Evolutionary conservation across 208 protist species (phyloP).

Genomic region (Phytomonas serpens): DNA sequence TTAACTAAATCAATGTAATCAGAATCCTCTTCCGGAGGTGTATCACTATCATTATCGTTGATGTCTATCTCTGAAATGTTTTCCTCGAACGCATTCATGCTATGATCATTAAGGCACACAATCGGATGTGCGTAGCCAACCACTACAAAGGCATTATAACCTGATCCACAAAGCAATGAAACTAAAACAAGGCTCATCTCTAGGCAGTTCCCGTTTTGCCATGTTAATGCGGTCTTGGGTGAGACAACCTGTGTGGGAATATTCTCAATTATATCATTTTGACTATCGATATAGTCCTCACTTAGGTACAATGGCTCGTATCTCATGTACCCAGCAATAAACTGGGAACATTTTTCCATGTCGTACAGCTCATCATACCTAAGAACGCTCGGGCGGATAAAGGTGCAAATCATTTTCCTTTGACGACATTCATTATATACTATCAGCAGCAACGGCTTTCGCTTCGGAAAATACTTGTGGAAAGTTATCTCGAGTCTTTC

Average conservation of each 20-base stretch:
- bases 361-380: conserved; percentile 77
- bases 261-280: conserved; percentile 31
- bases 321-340: conserved; percentile 75
- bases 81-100: not conserved
- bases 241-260: conserved; percentile 72
- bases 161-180: conserved; percentile 78
- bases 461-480: conserved; percentile 66
- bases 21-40: conserved; percentile 17
- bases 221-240: conserved; percentile 74
- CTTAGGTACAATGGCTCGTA: conserved; percentile 74
- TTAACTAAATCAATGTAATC: conserved; percentile 39
- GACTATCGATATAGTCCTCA: conserved; percentile 19
- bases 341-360: conserved; percentile 42
- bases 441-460: conserved; percentile 59
- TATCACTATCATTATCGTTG: conserved; percentile 53
- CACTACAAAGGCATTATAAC: conserved; percentile 91
- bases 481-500: conserved; percentile 65
- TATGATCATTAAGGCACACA: conserved; percentile 76
- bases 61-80: not conserved
- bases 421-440: conserved; percentile 59
- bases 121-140: conserved; percentile 69
- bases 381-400: conserved; percentile 77
- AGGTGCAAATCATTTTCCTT: conserved; percentile 89
- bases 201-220: conserved; percentile 87
- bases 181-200: conserved; percentile 72